A percentile compares a stretch with the other conserved stretches of the same genome.
Evolutionary conservation across 768 basidiomycete genomes (phyloP).

Genomic region (Pleurotus cornucopiae): DNA sequence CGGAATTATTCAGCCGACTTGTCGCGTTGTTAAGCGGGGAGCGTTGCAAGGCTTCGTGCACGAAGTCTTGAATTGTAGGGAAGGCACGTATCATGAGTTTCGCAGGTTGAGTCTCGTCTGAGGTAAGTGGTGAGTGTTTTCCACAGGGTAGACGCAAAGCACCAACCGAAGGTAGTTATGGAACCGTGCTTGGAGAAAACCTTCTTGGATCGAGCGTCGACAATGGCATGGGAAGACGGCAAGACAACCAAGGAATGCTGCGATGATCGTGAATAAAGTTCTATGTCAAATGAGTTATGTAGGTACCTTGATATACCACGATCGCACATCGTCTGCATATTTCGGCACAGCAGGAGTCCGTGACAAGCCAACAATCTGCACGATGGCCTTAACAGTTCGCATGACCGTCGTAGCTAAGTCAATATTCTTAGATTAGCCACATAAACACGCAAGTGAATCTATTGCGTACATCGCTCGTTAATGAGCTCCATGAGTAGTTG

Average conservation of each 20-base stretch:
- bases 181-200: constrained; percentile 61
- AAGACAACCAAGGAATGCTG: constrained; percentile 74
- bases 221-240: constrained; percentile 56
- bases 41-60: constrained; percentile 31
- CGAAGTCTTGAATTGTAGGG: constrained; percentile 57
- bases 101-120: constrained; percentile 72
- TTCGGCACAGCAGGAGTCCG: constrained; percentile 51
- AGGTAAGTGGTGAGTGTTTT: background rate
- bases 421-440: too few relatives aligned
- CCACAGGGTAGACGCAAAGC: background rate
- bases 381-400: constrained; percentile 61
- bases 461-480: constrained; percentile 56
- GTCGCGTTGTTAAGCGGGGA: constrained; percentile 2
- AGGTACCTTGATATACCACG: constrained; percentile 72
- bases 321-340: constrained; percentile 49
- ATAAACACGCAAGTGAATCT: too few relatives aligned
- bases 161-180: constrained; percentile 58
- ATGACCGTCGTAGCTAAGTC: constrained; percentile 45
- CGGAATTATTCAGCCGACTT: constrained; percentile 6
- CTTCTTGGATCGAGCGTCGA: constrained; percentile 36
- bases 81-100: constrained; percentile 67
- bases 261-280: background rate
- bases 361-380: constrained; percentile 74
- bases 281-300: background rate
- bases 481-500: constrained; percentile 72